Evolutionary conservation across 2,329 filamentous ascomycete species (phyloP).

Genomic region (Aureobasidium subglaciale): DNA sequence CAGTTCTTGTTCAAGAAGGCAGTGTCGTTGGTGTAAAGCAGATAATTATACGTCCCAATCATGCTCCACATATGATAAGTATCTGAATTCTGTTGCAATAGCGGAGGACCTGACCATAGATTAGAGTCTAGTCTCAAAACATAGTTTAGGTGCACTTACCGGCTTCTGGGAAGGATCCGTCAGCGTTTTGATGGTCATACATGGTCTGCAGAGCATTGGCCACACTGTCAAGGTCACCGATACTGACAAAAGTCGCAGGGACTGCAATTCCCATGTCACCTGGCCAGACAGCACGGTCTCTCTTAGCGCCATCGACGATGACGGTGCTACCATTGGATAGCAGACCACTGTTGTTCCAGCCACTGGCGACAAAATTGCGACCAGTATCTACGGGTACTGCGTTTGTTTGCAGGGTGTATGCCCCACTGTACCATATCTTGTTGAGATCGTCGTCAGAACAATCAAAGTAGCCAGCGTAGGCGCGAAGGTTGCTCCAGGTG

Average conservation of each 20-base stretch:
- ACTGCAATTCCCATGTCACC: constrained; percentile 47
- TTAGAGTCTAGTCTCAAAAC: too few relatives aligned
- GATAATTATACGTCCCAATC: constrained; percentile 53
- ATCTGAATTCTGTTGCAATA: constrained; percentile 26
- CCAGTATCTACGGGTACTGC: constrained; percentile 30
- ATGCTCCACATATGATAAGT: constrained; percentile 45
- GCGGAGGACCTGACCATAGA: too few relatives aligned
- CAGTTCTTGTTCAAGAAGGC: constrained; percentile 43
- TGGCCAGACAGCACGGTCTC: constrained; percentile 36
- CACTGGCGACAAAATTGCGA: constrained; percentile 21
- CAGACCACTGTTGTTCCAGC: constrained; percentile 32
- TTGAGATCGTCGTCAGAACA: constrained; percentile 43
- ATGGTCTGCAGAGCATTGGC: constrained; percentile 42
- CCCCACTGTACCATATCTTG: constrained; percentile 50
- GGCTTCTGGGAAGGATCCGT: constrained; percentile 34
- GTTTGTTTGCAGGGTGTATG: constrained; percentile 35
- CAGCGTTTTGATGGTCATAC: constrained; percentile 36
- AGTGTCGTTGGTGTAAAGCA: constrained; percentile 48
- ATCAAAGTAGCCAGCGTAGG: constrained; percentile 33
- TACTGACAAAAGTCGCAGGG: constrained; percentile 36
- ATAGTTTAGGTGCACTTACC: too few relatives aligned
- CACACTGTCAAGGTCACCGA: constrained; percentile 40
- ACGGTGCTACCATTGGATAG: constrained; percentile 29
- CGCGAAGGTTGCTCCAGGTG: constrained; percentile 40
- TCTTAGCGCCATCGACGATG: constrained; percentile 35